Base-by-base conservation (phyloP, 257 asterid species). In the Leonotis leonurus region DNA sequence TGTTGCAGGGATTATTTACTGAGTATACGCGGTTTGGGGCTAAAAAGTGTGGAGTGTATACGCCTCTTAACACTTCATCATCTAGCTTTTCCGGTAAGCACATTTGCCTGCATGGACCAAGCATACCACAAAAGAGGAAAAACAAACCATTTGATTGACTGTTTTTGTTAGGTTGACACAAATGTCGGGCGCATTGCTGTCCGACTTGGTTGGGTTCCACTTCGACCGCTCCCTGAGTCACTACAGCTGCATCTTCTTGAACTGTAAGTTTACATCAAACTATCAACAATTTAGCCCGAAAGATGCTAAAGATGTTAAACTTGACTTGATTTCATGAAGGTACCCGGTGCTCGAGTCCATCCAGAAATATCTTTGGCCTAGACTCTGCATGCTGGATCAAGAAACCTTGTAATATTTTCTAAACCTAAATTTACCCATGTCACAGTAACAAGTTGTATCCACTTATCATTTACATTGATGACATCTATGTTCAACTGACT, bases 201-300 rank as follows among this genome's bases (percentile, higher is more conserved):
- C 67, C 79, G 96, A 50, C 88, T 88, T 37, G 96, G 96, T 45
- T 88, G 96, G 96, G 96, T 88, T 58, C 96, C 96, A 64, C 91
- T 88, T 45, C 96, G 75, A 73, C 96, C 92, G 26, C 96, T 88
- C 56, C 96, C 96, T 1, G 96, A 88, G 80, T 71, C 89, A 43
- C 78, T 88, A 56, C 94, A 85, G 52, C 74, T 88, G 82, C 96
- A 88, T 80, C 95, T 85, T 35, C 95, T 88, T 70, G 95, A 88
- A 71, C 37, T 83, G 96, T 88, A 70, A 83, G 94, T 69, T 59
- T 30, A 40, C 52, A 62, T 50, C 46, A 56, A 63, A 35, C 56
- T 39, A 44, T 35, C 24, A 58, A 73, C 22, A 17, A 9, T 27
- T 54, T 40, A 39, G n/a, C 56, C 57, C 40, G 22, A 48, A 48